Evolutionary conservation across 345 rosid genomes (phyloP), one percentile per base, ranked within the genome.

Genomic region (Hibiscus trionum): DNA sequence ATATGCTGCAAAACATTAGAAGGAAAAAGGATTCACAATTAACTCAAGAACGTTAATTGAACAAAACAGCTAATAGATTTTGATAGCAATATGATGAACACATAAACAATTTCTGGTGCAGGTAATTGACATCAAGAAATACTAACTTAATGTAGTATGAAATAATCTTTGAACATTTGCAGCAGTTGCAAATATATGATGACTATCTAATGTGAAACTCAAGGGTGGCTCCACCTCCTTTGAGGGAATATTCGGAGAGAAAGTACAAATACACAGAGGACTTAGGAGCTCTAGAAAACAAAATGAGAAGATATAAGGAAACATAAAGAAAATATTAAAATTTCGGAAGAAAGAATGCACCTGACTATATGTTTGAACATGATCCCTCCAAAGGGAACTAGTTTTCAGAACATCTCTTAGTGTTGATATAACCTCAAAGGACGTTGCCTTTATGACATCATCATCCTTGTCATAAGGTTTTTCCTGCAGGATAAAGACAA

Each of bases 381-480:
- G 99, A 85, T 95, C 97, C 79, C 97, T 87, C 97, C 97, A 95
- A 39, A 92, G 86, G 37, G 95, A 87, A 81, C 93, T 95, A 72
- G 88, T 86, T 81, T 86, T 95, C 67, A 95, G 71, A 77, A 95
- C 97, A 76, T 95, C 97, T 80, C 97, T 84, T 26, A 95, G 83
- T 72, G 97, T 95, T 73, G 97, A 86, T 85, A 95, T 90, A 81
- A 95, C 97, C 86, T 95, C 97, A 73, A 90, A 95, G 24, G 97
- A 88, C 46, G 96, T 92, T 72, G 99, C 97, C 77, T 92, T 90
- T 78, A 90, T 83, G 62, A 90, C 91, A 86, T 95, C 97, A 86
- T 90, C 97, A 75, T 92, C 99, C 82, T 90, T 95, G 73, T 95
- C 86, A 81, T 83, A 92, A 57, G 97, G 90, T 66, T 85, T 84